phyloP scores from a whole-genome alignment of 1,139 yeast species.

The Sugiyamaella paludigena region DNA sequence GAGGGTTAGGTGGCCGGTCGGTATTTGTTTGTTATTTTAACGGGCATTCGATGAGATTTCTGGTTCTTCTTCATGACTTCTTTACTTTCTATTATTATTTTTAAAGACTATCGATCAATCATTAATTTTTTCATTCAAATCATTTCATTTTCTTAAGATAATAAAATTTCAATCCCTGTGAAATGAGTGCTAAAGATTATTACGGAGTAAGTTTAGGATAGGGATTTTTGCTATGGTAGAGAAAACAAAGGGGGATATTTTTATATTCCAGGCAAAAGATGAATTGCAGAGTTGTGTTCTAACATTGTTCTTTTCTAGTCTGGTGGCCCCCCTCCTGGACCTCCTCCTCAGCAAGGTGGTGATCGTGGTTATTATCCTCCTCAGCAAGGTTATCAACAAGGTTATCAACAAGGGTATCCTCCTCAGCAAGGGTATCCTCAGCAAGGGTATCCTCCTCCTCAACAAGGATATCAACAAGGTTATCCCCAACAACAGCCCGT shows the following conservation, averaged over 20 bases:
- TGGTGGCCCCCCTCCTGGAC: slow-evolving; percentile 10
- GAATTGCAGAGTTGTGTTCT: no score
- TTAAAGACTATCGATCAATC: no score
- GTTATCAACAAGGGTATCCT: slow-evolving; percentile 25
- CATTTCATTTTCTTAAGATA: no score
- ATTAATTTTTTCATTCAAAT: no score
- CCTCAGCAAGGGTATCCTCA: slow-evolving; percentile 21
- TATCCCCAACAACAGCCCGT: slow-evolving; percentile 37
- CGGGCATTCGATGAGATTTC: no score
- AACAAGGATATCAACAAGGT: slow-evolving; percentile 22
- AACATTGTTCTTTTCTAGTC: neutral
- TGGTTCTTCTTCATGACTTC: no score
- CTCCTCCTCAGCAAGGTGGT: slow-evolving; percentile 19
- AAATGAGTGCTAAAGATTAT: slow-evolving; percentile 31
- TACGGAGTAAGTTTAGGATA: slow-evolving; percentile 16
- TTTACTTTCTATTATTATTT: no score
- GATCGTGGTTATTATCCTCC: slow-evolving; percentile 25
- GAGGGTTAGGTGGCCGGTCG: no score
- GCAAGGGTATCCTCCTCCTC: slow-evolving; percentile 22
- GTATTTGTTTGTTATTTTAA: no score
- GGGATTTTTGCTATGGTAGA: neutral
- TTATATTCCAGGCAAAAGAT: no score
- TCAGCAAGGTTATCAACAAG: slow-evolving; percentile 16
- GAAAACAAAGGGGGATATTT: no score
- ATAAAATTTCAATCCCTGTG: no score